Percentiles rank a stretch among this genome's conserved stretches.
phyloP scores from a whole-genome alignment of 139 green algal genomes.

The Raphidocelis subcapitata region DNA sequence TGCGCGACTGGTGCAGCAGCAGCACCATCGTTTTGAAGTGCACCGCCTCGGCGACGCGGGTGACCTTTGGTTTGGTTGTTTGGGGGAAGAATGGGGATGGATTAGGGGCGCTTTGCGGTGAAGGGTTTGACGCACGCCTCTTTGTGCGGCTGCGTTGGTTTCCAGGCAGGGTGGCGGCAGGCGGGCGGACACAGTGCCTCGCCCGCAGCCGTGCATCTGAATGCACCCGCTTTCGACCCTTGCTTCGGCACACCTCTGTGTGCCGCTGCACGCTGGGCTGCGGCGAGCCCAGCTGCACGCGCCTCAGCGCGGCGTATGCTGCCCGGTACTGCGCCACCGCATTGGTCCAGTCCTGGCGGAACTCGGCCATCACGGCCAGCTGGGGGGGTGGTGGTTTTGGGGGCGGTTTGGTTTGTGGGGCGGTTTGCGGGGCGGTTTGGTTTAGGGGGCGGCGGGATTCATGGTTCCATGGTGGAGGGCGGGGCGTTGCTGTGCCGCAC shows the following conservation, averaged over 20 bases:
- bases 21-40: slow-evolving; percentile 65
- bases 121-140: neutral
- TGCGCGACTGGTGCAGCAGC: slow-evolving; percentile 45
- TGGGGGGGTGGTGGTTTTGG: slow-evolving; percentile 13
- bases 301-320: slow-evolving; percentile 34
- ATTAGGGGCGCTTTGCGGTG: neutral
- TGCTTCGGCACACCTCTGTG: slow-evolving; percentile 27
- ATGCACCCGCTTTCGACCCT: too few species aligned
- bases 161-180: neutral
- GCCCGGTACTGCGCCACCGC: slow-evolving; percentile 52
- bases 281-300: slow-evolving; percentile 17
- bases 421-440: too few species aligned
- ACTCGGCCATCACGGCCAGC: slow-evolving; percentile 53
- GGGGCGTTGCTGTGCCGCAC: too few species aligned
- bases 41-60: slow-evolving; percentile 42
- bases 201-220: too few species aligned
- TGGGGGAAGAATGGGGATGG: neutral
- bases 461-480: too few species aligned
- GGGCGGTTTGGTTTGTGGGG: too few species aligned
- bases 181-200: too few species aligned
- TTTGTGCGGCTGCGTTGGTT: neutral
- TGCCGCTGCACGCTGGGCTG: slow-evolving; percentile 20
- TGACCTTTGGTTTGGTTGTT: neutral
- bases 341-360: slow-evolving; percentile 53
- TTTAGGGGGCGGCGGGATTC: too few species aligned